Evolutionary conservation across 1,284 basidiomycete species (phyloP).

Genomic region (Vanrija humicola): DNA sequence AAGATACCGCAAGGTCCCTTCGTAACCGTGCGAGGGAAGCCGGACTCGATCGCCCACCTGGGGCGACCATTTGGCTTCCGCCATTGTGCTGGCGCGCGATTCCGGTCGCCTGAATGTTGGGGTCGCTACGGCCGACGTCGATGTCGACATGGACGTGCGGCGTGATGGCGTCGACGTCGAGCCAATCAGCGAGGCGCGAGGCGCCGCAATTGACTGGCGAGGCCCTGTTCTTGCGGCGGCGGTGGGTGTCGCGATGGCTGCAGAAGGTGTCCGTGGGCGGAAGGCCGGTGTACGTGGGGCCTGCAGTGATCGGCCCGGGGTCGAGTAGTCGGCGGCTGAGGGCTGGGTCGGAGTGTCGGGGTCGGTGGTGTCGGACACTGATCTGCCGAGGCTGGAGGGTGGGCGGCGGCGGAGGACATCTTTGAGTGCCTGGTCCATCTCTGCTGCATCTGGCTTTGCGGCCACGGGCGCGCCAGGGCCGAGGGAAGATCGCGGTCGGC

Average conservation of each 20-base stretch:
- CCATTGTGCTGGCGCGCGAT: conserved; percentile 25
- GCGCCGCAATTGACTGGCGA: conserved; percentile 22
- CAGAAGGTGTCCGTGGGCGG: conserved; percentile 27
- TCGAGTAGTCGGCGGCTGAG: conserved; percentile 1
- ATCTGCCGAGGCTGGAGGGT: conserved; percentile 9
- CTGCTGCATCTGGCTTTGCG: conserved; percentile 19
- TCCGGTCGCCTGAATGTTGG: conserved; percentile 39
- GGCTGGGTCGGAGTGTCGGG: conserved; percentile 32
- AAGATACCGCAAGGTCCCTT: conserved; percentile 71
- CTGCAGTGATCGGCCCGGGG: conserved; percentile 5
- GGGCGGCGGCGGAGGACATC: conserved; percentile 34
- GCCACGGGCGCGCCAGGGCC: conserved; percentile 19
- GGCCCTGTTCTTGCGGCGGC: conserved; percentile 25
- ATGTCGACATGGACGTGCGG: conserved; percentile 35
- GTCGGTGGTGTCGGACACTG: conserved; percentile 14
- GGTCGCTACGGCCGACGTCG: conserved; percentile 18
- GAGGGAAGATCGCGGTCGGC: conserved; percentile 42
- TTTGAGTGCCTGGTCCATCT: conserved; percentile 39
- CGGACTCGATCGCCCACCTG: conserved; percentile 70
- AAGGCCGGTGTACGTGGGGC: conserved; percentile 36
- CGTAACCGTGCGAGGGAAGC: conserved; percentile 72
- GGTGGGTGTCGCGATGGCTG: conserved; percentile 23
- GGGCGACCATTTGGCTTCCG: conserved; percentile 28
- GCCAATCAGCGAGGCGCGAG: conserved; percentile 26
- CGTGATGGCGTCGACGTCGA: conserved; percentile 28